phyloP scores from a whole-genome alignment of 2,329 filamentous ascomycete species.

The Talaromyces pinophilus region DNA sequence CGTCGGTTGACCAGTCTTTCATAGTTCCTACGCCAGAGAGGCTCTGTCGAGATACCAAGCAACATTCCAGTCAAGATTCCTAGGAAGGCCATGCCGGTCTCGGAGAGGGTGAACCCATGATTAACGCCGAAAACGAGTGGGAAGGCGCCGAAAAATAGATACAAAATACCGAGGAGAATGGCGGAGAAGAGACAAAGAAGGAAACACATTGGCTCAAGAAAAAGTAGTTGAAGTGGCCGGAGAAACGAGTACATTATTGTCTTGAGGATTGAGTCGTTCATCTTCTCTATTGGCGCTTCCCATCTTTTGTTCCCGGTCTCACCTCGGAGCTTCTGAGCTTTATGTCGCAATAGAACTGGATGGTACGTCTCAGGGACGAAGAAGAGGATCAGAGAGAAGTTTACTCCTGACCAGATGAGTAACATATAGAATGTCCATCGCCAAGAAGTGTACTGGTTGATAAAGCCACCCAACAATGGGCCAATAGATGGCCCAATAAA shows the following conservation, averaged over 20 bases:
- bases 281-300: too few relatives aligned
- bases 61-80: conserved; percentile 51
- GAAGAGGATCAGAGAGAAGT: conserved; percentile 62
- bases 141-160: conserved; percentile 90
- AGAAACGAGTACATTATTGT: conserved; percentile 54
- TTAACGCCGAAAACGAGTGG: conserved; percentile 72
- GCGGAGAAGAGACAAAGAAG: conserved; percentile 80
- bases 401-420: conserved; percentile 73
- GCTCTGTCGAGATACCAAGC: conserved; percentile 46
- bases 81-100: conserved; percentile 74
- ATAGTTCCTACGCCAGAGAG: conserved; percentile 41
- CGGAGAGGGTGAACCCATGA: conserved; percentile 75
- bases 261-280: too few relatives aligned
- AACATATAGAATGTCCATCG: conserved; percentile 83
- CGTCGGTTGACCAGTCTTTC: background rate
- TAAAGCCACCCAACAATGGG: conserved; percentile 69
- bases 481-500: conserved; percentile 59
- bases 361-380: conserved; percentile 86
- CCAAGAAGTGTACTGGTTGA: conserved; percentile 68
- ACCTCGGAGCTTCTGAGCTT: conserved; percentile 56
- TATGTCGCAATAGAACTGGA: conserved; percentile 56
- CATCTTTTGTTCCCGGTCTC: conserved; percentile 54
- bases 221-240: conserved; percentile 73
- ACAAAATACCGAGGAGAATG: conserved; percentile 79
- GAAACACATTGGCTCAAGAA: conserved; percentile 82